Conservation (phyloP, 164 flowering plant genomes). For the Cinnamomum micranthum region DNA sequence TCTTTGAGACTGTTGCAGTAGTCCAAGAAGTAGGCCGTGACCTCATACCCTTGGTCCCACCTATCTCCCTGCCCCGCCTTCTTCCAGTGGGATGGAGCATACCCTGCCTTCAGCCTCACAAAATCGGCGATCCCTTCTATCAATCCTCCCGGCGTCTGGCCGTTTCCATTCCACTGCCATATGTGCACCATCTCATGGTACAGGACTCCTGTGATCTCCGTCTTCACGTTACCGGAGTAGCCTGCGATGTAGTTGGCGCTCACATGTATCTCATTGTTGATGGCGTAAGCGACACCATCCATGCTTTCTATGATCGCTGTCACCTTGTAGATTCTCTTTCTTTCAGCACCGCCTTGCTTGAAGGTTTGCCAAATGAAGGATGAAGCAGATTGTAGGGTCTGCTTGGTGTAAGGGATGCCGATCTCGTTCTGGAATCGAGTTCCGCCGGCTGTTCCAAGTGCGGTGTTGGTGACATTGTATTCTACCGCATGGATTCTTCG, state of each 20-base stretch:
- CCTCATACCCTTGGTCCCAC: conserved; percentile 69
- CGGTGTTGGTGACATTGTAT: conserved; percentile 40
- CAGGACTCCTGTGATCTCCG: conserved; percentile 45
- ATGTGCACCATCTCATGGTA: conserved; percentile 58
- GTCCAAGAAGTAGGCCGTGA: conserved; percentile 65
- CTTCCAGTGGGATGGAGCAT: conserved; percentile 50
- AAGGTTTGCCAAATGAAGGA: conserved; percentile 53
- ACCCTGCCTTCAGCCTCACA: conserved; percentile 55
- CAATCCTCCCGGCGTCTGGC: conserved; percentile 24
- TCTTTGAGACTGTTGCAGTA: conserved; percentile 45
- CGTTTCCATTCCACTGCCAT: conserved; percentile 70
- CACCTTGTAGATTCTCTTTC: conserved; percentile 33
- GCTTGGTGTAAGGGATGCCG: conserved; percentile 28
- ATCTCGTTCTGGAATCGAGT: conserved; percentile 36
- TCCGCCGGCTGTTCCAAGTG: conserved; percentile 43
- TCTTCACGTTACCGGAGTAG: conserved; percentile 41
- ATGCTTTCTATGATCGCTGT: conserved; percentile 34
- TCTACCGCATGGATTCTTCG: conserved; percentile 28
- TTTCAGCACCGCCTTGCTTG: conserved; percentile 32
- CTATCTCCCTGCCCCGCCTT: conserved; percentile 45
- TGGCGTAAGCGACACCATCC: conserved; percentile 47
- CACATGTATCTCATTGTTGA: conserved; percentile 38
- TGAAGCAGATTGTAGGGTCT: conserved; percentile 38
- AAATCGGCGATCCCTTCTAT: conserved; percentile 68
- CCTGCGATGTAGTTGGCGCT: conserved; percentile 33